Evolutionary conservation across 441 rosid species (phyloP).

Genomic region (Syzygium syzygioides): DNA sequence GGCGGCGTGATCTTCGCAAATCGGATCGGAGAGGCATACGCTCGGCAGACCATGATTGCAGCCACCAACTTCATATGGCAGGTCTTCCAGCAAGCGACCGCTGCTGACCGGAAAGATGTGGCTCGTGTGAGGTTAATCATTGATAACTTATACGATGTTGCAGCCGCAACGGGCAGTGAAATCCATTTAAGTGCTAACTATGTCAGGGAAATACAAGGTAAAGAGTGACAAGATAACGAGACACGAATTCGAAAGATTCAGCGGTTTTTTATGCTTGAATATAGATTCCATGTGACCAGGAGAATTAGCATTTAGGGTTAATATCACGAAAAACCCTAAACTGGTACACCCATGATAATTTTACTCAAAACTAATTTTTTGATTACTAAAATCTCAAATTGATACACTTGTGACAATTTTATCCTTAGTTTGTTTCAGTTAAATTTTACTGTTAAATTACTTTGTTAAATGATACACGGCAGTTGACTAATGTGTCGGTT

Average conservation of each 20-base stretch:
- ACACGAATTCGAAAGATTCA: background rate
- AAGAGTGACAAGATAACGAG: background rate
- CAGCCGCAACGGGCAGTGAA: background rate
- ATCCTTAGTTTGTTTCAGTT: too few relatives aligned
- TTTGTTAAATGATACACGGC: too few relatives aligned
- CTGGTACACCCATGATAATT: accelerated
- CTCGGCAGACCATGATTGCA: background rate
- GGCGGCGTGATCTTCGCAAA: background rate
- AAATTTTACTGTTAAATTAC: too few relatives aligned
- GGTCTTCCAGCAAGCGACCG: background rate
- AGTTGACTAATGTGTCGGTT: too few relatives aligned
- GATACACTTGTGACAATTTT: too few relatives aligned
- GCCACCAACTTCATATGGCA: background rate
- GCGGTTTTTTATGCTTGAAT: background rate
- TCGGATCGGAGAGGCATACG: background rate
- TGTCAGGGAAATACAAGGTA: constrained; percentile 3
- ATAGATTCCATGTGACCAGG: background rate
- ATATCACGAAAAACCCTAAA: too few relatives aligned
- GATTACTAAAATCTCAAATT: too few relatives aligned
- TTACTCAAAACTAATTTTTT: too few relatives aligned
- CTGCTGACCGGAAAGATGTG: background rate
- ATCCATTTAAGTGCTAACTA: constrained; percentile 21
- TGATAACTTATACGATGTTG: background rate
- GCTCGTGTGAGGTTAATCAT: background rate
- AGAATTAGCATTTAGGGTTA: background rate